Evolutionary conservation across 108 stramenopile species (phyloP), one percentile per base, ranked within the genome.

Genomic region (Cyclotella choctawhatcheeana): DNA sequence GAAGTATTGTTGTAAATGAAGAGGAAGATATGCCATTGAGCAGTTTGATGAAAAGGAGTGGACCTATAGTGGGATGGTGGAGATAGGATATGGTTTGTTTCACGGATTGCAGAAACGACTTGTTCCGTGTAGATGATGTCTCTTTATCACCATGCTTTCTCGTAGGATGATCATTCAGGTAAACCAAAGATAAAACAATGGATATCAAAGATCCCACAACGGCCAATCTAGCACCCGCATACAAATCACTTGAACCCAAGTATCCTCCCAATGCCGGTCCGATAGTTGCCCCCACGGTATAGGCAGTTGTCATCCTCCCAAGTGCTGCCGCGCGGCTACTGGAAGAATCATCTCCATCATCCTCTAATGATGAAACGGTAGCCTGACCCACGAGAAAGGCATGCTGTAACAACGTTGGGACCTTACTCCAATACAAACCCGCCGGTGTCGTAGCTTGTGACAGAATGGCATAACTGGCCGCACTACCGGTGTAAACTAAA

Each of bases 351-450:
- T 47, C 79, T 54, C 55, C 55, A 17, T n/a, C n/a, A n/a, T 61
- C 70, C 6, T 73, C 67, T 32, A 60, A 62, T 12, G 77, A 60
- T 1, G 87, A 79, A 12, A 89, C 93, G n/a, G 88, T 83, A 13
- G 89, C 89, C 62, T 94, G 90, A 0, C 87, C 93, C 35, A 90
- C 90, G 30, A 94, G 67, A 73, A 94, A 94, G 29, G 87, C 90
- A 37, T 82, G 84, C 62, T 90, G 90, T 10, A 94, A 74, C 6
- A 85, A 43, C 29, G 90, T 82, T 1, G 93, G 90, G 16, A 94
- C 59, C 51, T 94, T 94, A 68, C 85, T 86, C 45, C 54, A 64
- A 58, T 85, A 91, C 62, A 94, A 69, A 21, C 66, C 53, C 2
- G 45, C 33, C 40, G 86, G 54, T 10, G 87, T 63, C 5, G 77